Conservation (phyloP, 805 yeast genomes). For the Candida caryicola region DNA sequence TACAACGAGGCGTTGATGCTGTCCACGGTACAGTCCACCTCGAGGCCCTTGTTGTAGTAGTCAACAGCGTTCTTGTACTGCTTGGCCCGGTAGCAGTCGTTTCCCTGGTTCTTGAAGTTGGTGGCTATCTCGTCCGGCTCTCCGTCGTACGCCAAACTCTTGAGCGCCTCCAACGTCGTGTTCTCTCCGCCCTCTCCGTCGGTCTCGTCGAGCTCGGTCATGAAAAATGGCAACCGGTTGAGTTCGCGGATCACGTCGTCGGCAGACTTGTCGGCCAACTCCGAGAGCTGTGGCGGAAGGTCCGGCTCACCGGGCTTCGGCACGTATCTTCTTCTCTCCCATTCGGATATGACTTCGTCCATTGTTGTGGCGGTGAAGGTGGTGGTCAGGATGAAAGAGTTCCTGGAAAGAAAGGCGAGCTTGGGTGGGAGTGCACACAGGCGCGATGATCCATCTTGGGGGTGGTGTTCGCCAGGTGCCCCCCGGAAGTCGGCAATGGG, state of each 20-base stretch:
- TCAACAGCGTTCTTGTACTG: slow-evolving; percentile 74
- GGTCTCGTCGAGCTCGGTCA: slow-evolving; percentile 79
- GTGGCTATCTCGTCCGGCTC: slow-evolving; percentile 89
- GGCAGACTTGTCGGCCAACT: slow-evolving; percentile 56
- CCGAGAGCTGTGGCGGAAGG: slow-evolving; percentile 79
- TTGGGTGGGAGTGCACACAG: too few species aligned
- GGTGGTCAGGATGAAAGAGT: too few species aligned
- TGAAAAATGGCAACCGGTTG: slow-evolving; percentile 86
- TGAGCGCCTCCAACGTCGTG: slow-evolving; percentile 77
- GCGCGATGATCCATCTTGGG: too few species aligned
- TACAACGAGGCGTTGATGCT: slow-evolving; percentile 61
- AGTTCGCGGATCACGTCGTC: slow-evolving; percentile 77
- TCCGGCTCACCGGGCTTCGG: slow-evolving; percentile 62
- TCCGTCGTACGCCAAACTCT: slow-evolving; percentile 91
- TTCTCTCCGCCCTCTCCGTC: slow-evolving; percentile 79
- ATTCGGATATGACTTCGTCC: slow-evolving; percentile 23
- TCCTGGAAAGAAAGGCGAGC: too few species aligned
- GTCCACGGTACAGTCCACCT: slow-evolving; percentile 57
- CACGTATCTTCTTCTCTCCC: slow-evolving; percentile 40
- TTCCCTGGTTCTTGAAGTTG: slow-evolving; percentile 90
- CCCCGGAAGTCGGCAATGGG: too few species aligned
- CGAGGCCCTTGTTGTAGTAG: slow-evolving; percentile 77
- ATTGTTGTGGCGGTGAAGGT: background rate
- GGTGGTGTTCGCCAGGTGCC: too few species aligned
- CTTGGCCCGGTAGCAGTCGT: slow-evolving; percentile 73